Evolutionary conservation across 2,329 filamentous ascomycete species (phyloP), one percentile per base, ranked within the genome.

Genomic region (Calonectria multiphialidica): DNA sequence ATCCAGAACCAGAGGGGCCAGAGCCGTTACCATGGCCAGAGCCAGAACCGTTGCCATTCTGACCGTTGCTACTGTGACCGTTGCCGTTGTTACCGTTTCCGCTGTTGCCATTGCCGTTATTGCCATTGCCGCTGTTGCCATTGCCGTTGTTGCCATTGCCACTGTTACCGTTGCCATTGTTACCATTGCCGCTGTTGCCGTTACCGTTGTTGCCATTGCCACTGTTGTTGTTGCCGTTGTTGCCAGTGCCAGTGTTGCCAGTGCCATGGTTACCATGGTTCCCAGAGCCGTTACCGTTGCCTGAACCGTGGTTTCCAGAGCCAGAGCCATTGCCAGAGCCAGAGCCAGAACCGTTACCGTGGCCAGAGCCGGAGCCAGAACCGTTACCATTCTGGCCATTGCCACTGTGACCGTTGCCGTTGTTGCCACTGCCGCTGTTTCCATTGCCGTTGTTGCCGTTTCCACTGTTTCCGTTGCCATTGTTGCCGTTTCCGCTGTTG

Each of bases 151-250:
- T 1, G 87, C 88, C 1, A 81, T 57, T 55, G n/a, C 57, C 61
- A 9, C 78, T 75, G 1, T 87, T 86, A 5, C 86, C 81, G 1
- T 86, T 88, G 86, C 88, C 86, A 6, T 86, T 81, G 0, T 63
- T 63, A 16, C 86, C 88, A 1, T 30, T 28, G 23, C 30, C 44
- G n/a, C n/a, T 45, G 23, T 45, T 35, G 13, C 25, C 40, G 8
- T n/a, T 15, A 18, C 59, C 42, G 85, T 81, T 1, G 49, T 53
- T 53, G 8, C 16, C 23, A 12, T 30, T 30, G 4, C 47, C 47
- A 30, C 47, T 30, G 13, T 30, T 16, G 1, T 16, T 16, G 25
- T 30, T 30, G 4, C 47, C 47, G 8, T 30, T 50, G 23, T 50
- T 30, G 1, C 25, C 47, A 15, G 6, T 45, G 87, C 88, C 1